Conservation (phyloP, 148 eudicot species). For the Bassia scoparia region DNA sequence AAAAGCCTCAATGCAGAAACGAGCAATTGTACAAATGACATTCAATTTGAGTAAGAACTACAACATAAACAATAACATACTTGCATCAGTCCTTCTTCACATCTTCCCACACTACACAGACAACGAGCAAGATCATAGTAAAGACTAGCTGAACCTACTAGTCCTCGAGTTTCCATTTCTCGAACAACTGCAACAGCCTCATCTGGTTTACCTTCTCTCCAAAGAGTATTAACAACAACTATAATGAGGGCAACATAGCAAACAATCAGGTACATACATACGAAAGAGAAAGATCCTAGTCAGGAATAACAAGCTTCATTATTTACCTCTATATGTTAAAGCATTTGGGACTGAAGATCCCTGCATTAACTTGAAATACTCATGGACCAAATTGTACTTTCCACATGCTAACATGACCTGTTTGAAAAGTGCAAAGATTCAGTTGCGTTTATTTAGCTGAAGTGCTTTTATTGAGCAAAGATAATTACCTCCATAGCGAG, state of each 20-base stretch:
- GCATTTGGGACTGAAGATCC: conserved; percentile 74
- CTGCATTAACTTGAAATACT: conserved; percentile 59
- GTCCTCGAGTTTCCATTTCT: conserved; percentile 82
- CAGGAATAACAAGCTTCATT: not conserved
- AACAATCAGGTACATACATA: conserved; percentile 12
- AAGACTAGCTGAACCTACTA: conserved; percentile 76
- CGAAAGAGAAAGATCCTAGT: not conserved
- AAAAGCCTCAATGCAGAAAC: not conserved
- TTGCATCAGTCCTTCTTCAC: conserved; percentile 74
- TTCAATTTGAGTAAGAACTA: not conserved
- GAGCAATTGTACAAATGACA: not conserved
- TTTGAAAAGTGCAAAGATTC: conserved; percentile 4
- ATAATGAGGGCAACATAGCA: conserved; percentile 20
- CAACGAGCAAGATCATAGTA: conserved; percentile 96
- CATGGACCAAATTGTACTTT: conserved; percentile 84
- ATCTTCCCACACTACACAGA: conserved; percentile 93
- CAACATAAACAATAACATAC: conserved; percentile 31
- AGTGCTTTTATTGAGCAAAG: not conserved
- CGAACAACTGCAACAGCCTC: conserved; percentile 63
- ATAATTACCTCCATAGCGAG: conserved; percentile 87
- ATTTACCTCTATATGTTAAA: conserved; percentile 77
- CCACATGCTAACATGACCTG: conserved; percentile 93
- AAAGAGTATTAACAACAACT: conserved; percentile 80
- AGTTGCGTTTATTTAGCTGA: not conserved
- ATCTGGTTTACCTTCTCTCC: conserved; percentile 84